Evolutionary conservation across 164 flowering plant genomes (phyloP), one percentile per base, ranked within the genome.

Genomic region (Aristolochia fimbriata): DNA sequence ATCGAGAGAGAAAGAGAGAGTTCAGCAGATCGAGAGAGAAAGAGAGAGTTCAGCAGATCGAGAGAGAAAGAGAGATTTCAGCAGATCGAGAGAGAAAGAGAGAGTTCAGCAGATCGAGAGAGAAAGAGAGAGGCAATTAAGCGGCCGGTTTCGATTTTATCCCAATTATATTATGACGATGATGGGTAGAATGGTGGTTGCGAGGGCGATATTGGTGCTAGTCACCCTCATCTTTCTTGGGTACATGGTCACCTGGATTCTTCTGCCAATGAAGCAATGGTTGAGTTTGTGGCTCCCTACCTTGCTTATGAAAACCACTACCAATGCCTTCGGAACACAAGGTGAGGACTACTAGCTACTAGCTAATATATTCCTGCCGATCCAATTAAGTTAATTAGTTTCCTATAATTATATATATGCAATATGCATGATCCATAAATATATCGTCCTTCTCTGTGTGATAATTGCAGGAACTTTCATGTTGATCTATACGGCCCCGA

Each of bases 301-400:
- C 8, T 51, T 91, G 53, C 57, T 70, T 31, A 62, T 67, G 0
- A 63, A 64, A n/a, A 27, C 76, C 27, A 66, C 48, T 5, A 70
- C 93, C 0, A 81, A 83, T 0, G 86, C 74, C 61, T 79, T 84
- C n/a, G 91, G 91, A 3, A 10, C 21, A 1, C 80, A 80, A 84
- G 96, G 97, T 78, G 37, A 37, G 7, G 8, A 37, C 7, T 37
- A 7, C 6, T 37, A 27, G 30, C 30, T 27, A 27, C 30, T 27
- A 27, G 3, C 30, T 27, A 27, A 8, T 6, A 9, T 13, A 5
- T 21, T 21, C 15, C 17, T n/a, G 37, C 8, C 1, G 5, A 58
- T 27, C 30, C 30, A 45, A 43, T 58, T 23, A 1, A n/a, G 15
- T 0, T 25, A 25, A n/a, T 24, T 59, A 43, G 19, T 15, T 46